Evolutionary conservation across 257 asterid species (phyloP), one percentile per base, ranked within the genome.

Genomic region (Galeopsis tetrahit): DNA sequence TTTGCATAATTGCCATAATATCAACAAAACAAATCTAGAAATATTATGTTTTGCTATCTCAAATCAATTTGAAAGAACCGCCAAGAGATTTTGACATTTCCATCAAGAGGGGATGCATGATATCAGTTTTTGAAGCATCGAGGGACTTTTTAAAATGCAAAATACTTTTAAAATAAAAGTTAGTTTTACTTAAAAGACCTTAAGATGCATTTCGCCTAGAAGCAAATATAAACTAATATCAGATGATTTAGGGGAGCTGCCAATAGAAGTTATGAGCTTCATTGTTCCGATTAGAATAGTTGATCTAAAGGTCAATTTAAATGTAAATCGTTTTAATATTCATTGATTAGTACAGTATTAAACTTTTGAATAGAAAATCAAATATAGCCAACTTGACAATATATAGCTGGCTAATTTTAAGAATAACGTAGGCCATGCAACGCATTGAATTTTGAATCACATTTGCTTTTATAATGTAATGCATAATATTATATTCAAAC

Each of bases 271-370:
- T 6, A 58, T 44, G 52, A 69, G 28, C 28, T 52, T 36, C 49
- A 31, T 68, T 2, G 46, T 14, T 39, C 63, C 44, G 49, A 40
- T 61, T 36, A 43, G 62, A 49, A 63, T 49, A 66, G 10, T 53
- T 15, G 59, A 31, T 71, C 40, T 69, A 42, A 57, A 65, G 61
- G 32, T 51, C 63, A 73, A 58, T 8, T 52, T 28, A 61, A 72
- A 52, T 4, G 40, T 52, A 64, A 46, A 35, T 38, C 51, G 17
- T 51, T 40, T 33, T 15, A 3, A 6, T 51, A 46, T 61, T 69
- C 58, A 60, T 8, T 67, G n/a, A 34, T 61, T 42, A 64, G 17
- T 61, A 42, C 28, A 65, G 1, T 21, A 21, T 21, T 21, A 42
- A 66, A 6, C 14, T 43, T 40, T 7, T 14, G 58, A 3, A 52